Evolutionary conservation across 768 basidiomycete species (phyloP).

Genomic region (Paxillus rubicundulus): DNA sequence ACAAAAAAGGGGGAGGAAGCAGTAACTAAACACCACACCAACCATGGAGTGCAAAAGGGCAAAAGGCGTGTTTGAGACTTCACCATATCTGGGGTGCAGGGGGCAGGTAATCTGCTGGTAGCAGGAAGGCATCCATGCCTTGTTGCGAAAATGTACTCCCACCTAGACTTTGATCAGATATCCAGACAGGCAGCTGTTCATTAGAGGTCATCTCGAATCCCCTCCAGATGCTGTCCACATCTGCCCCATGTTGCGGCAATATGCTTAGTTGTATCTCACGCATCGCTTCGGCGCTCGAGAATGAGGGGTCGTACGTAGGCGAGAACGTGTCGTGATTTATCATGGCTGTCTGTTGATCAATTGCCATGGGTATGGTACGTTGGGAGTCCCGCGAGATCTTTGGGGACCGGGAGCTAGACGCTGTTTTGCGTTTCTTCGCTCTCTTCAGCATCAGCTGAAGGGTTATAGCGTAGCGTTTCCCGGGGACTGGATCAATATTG

Average conservation of each 20-base stretch:
- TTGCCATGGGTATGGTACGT: slow-evolving; percentile 45
- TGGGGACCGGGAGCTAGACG: slow-evolving; percentile 61
- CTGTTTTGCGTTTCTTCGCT: slow-evolving; percentile 56
- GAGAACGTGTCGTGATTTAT: slow-evolving; percentile 51
- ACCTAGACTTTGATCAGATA: slow-evolving; percentile 79
- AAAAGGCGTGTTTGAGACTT: slow-evolving; percentile 11
- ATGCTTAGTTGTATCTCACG: slow-evolving; percentile 32
- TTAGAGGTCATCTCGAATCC: slow-evolving; percentile 69
- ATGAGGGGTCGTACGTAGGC: slow-evolving; percentile 51
- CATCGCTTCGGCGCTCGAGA: slow-evolving; percentile 33
- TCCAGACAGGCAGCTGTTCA: slow-evolving; percentile 82
- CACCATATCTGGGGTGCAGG: slow-evolving; percentile 76
- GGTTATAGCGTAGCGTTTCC: slow-evolving; percentile 88
- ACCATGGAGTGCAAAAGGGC: not conserved
- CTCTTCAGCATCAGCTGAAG: slow-evolving; percentile 87
- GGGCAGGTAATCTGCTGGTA: slow-evolving; percentile 73
- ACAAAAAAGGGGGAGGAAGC: slow-evolving; percentile 18
- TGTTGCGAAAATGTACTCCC: slow-evolving; percentile 73
- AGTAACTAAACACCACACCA: slow-evolving; percentile 14
- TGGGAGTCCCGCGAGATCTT: slow-evolving; percentile 54
- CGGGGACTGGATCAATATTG: slow-evolving; percentile 64
- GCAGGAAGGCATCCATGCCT: slow-evolving; percentile 82
- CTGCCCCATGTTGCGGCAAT: slow-evolving; percentile 22
- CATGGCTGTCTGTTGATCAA: slow-evolving; percentile 40
- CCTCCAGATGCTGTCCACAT: slow-evolving; percentile 70